Evolutionary conservation across 1,284 basidiomycete species (phyloP), one percentile per base, ranked within the genome.

Genomic region (Fomitiporia mediterranea): DNA sequence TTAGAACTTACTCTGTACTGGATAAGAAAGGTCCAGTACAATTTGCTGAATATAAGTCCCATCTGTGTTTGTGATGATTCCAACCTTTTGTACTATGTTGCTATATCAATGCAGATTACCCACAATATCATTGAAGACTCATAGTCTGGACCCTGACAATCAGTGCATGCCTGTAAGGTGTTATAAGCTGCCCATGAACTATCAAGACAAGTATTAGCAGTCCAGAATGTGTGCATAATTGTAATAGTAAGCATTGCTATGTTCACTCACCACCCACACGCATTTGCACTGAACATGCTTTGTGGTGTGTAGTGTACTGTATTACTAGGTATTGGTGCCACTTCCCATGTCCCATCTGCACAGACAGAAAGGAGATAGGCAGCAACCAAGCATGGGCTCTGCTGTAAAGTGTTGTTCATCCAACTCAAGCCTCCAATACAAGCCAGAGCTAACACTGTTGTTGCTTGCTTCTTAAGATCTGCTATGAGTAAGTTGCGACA

Each of bases 141-240:
- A 40, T 37, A 51, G 32, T 50, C 32, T 11, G 15, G 7, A 8
- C 51, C 53, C 25, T 59, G 58, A 25, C 58, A 59, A 13, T 21
- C 11, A 6, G 58, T 49, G 30, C 58, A 59, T n/a, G 54, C 58
- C 35, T 59, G 58, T 9, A 52, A 25, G 9, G 54, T 47, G 27
- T 59, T 59, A 50, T 59, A 59, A 8, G 35, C 54, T 11, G 58
- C 58, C 58, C 58, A 59, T n/a, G 58, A 59, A 19, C 58, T 58
- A 23, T n/a, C n/a, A n/a, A n/a, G n/a, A n/a, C 4, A 8, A 23
- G 17, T 15, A 23, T 6, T 28, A 13, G 28, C 47, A 5, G n/a
- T n/a, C n/a, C n/a, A n/a, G n/a, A n/a, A n/a, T n/a, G n/a, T n/a
- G n/a, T n/a, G n/a, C n/a, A n/a, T n/a, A n/a, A n/a, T n/a, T n/a